Percentiles rank a stretch among this genome's conserved stretches.
Conservation (phyloP, 306 rosid genomes). For the Ormosia emarginata region DNA sequence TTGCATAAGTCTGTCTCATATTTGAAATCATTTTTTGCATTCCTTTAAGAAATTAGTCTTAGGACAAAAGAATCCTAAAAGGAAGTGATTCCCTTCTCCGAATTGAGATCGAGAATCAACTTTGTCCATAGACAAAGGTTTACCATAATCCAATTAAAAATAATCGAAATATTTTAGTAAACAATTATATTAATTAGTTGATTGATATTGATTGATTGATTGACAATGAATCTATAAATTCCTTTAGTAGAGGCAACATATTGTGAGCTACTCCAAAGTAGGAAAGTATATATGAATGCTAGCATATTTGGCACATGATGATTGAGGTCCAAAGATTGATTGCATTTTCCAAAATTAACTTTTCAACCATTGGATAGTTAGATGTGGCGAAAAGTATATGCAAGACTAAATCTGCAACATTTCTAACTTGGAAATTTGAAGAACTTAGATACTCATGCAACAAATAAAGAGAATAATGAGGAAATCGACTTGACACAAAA, state of each 20-base stretch:
- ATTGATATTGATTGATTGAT: too few species aligned
- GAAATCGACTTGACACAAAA: constrained; percentile 78
- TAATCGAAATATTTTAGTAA: too few species aligned
- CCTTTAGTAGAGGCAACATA: constrained; percentile 90
- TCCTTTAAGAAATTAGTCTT: too few species aligned
- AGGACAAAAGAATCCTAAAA: too few species aligned
- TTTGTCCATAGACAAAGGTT: too few species aligned
- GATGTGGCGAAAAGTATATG: constrained; percentile 59
- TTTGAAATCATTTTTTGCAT: too few species aligned
- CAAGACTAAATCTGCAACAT: constrained; percentile 71
- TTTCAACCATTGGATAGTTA: constrained; percentile 65
- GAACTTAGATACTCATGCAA: constrained; percentile 89
- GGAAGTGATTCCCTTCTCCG: too few species aligned
- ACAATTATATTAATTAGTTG: too few species aligned
- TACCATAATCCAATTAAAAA: too few species aligned
- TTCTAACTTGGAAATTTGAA: constrained; percentile 62
- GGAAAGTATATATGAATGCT: constrained; percentile 70
- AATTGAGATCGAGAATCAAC: too few species aligned
- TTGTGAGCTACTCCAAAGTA: constrained; percentile 83
- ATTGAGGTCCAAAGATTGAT: constrained; percentile 86
- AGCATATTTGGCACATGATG: constrained; percentile 81
- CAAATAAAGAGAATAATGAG: constrained; percentile 86
- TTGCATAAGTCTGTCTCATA: too few species aligned
- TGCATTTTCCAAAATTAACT: constrained; percentile 75
- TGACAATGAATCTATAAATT: constrained; percentile 53